These are phyloP conservation scores for Aspergillus olivimuriae DNA, from an alignment of 495 filamentous ascomycete species.

Conservation along the genomic window DNA sequence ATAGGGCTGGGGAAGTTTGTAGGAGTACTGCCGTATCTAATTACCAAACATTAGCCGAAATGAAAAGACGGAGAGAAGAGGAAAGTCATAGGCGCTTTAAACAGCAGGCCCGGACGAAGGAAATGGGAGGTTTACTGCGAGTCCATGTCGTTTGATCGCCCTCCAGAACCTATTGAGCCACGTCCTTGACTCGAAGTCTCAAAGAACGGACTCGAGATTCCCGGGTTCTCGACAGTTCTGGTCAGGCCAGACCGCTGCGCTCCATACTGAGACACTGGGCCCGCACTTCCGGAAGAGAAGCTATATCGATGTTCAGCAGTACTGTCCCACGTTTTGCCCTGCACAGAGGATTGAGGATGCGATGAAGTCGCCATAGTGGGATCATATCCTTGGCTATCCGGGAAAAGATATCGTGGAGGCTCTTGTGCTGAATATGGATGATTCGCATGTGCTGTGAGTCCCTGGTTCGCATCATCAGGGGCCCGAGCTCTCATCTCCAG, in stretches of 20 bases:
- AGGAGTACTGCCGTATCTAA: conserved; percentile 30
- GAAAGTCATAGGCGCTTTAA: too few species aligned
- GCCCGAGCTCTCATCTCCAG: conserved; percentile 3
- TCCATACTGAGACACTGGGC: conserved; percentile 13
- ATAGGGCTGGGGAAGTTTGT: conserved; percentile 29
- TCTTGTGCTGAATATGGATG: conserved; percentile 7
- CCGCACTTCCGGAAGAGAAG: conserved; percentile 17
- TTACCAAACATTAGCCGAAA: too few species aligned
- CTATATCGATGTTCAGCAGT: conserved; percentile 21
- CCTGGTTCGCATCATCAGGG: conserved; percentile 9
- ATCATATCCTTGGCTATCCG: conserved; percentile 17
- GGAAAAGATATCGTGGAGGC: conserved; percentile 18
- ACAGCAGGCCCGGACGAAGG: too few species aligned
- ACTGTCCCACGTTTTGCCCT: conserved; percentile 13
- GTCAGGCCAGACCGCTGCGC: conserved; percentile 19
- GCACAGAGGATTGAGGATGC: conserved; percentile 13
- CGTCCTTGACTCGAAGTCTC: conserved; percentile 23
- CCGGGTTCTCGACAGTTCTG: conserved; percentile 13
- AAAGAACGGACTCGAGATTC: conserved; percentile 14
- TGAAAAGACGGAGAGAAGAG: too few species aligned
- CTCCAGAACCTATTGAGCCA: conserved; percentile 21
- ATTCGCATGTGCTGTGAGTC: conserved; percentile 4
- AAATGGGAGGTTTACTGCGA: conserved; percentile 34
- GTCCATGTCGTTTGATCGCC: conserved; percentile 30
- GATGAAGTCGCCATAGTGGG: conserved; percentile 11